A percentile compares a stretch with the other conserved stretches of the same genome.
Conservation (phyloP, 805 yeast species). For the Wickerhamomyces kurtzmanii region DNA sequence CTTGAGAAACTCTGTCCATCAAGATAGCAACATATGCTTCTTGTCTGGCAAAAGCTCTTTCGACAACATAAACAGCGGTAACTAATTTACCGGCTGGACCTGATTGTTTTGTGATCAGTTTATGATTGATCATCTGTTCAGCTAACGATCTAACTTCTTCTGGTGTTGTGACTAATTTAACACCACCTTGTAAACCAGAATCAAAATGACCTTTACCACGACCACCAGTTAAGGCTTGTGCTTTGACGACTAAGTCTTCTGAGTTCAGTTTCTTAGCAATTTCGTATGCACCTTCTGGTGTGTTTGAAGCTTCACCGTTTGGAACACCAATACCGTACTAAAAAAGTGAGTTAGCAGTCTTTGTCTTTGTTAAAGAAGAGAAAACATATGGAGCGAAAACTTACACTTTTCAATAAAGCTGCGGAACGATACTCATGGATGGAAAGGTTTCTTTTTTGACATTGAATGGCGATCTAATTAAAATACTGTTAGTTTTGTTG, state of each 20-base stretch:
- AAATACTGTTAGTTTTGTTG: not conserved
- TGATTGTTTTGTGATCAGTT: conserved; percentile 94
- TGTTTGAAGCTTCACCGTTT: conserved; percentile 80
- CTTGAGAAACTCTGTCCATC: conserved; percentile 87
- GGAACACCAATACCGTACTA: conserved; percentile 87
- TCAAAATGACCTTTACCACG: conserved; percentile 99
- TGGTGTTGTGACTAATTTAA: conserved; percentile 76
- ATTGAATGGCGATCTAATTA: not conserved
- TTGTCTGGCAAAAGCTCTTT: conserved; percentile 86
- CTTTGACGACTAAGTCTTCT: conserved; percentile 87
- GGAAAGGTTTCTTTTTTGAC: conserved; percentile 60
- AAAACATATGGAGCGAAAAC: conserved; percentile 1
- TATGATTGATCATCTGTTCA: conserved; percentile 82
- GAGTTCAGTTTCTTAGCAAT: conserved; percentile 70
- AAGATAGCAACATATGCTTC: conserved; percentile 94
- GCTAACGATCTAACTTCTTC: conserved; percentile 84
- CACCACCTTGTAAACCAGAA: conserved; percentile 94
- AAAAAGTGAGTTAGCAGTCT: not conserved
- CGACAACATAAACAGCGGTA: conserved; percentile 91
- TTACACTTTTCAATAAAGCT: conserved; percentile 48
- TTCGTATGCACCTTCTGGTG: conserved; percentile 80
- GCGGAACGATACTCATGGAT: conserved; percentile 97
- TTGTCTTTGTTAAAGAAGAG: not conserved
- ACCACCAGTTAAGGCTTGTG: conserved; percentile 99
- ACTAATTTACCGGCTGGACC: conserved; percentile 97